Evolutionary conservation across 1,139 yeast genomes (phyloP).

Genomic region (Magnusiomyces sp.): DNA sequence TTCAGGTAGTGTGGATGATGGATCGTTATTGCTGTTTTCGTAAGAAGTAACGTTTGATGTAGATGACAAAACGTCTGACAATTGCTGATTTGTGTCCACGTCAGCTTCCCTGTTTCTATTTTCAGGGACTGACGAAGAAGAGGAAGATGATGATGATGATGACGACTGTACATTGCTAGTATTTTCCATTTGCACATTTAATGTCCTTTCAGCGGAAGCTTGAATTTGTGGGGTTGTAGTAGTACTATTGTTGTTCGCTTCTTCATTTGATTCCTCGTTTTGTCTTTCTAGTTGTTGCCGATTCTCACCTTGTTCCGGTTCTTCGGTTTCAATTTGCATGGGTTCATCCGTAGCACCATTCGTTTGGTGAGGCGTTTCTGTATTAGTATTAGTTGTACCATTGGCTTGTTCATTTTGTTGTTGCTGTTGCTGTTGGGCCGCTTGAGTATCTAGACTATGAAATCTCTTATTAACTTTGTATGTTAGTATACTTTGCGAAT

Average conservation of each 20-base stretch:
- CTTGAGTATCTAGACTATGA: constrained; percentile 14
- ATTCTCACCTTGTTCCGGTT: background rate
- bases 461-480: constrained; percentile 15
- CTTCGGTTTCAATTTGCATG: background rate
- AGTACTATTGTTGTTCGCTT: too few relatives aligned
- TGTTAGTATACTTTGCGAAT: background rate
- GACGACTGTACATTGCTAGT: too few relatives aligned
- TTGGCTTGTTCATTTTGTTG: background rate
- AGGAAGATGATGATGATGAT: too few relatives aligned
- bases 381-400: background rate
- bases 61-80: too few relatives aligned
- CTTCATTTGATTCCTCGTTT: background rate
- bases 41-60: background rate
- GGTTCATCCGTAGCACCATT: background rate
- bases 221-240: too few relatives aligned
- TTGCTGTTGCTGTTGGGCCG: background rate
- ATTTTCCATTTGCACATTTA: too few relatives aligned
- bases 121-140: too few relatives aligned
- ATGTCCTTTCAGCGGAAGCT: too few relatives aligned
- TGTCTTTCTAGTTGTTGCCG: background rate
- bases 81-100: too few relatives aligned
- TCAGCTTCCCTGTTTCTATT: constrained; percentile 1
- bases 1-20: background rate
- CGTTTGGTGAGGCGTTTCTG: background rate
- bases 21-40: background rate